Evolutionary conservation across 2,329 filamentous ascomycete species (phyloP).

Genomic region (Ascochyta koolunga): DNA sequence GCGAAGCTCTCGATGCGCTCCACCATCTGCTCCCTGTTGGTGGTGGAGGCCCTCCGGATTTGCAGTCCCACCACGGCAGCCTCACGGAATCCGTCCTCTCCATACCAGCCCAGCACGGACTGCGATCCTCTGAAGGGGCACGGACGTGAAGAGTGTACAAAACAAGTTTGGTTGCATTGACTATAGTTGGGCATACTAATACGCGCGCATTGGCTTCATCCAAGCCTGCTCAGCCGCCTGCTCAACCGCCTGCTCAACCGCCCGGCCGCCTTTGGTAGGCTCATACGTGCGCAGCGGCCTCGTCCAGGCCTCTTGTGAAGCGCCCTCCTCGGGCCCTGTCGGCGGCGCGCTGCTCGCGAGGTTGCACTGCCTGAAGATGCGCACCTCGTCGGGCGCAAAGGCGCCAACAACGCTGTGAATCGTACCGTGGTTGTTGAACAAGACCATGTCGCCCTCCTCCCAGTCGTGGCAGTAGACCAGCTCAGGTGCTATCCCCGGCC

Average conservation of each 20-base stretch:
- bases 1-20: neutral
- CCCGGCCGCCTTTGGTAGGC: constrained; percentile 6
- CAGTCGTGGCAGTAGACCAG: constrained; percentile 77
- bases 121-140: constrained; percentile 6
- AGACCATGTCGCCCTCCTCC: constrained; percentile 75
- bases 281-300: constrained; percentile 13
- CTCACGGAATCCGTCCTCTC: constrained; percentile 8
- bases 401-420: constrained; percentile 77
- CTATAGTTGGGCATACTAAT: constrained; percentile 13
- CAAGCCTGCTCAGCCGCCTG: constrained; percentile 13
- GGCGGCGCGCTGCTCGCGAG: constrained; percentile 69
- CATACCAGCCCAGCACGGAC: constrained; percentile 8
- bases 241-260: constrained; percentile 12
- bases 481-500: constrained; percentile 72
- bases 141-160: constrained; percentile 2
- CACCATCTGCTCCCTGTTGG: neutral
- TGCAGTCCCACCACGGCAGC: constrained; percentile 12
- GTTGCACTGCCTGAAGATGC: constrained; percentile 80
- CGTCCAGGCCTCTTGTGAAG: constrained; percentile 9
- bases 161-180: constrained; percentile 4
- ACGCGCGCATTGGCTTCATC: constrained; percentile 18
- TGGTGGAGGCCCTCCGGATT: constrained; percentile 15
- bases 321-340: constrained; percentile 47
- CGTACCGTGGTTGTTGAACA: constrained; percentile 80
- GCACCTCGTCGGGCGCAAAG: constrained; percentile 74